Evolutionary conservation across 768 basidiomycete genomes (phyloP), one percentile per base, ranked within the genome.

Genomic region (Trametes maxima): DNA sequence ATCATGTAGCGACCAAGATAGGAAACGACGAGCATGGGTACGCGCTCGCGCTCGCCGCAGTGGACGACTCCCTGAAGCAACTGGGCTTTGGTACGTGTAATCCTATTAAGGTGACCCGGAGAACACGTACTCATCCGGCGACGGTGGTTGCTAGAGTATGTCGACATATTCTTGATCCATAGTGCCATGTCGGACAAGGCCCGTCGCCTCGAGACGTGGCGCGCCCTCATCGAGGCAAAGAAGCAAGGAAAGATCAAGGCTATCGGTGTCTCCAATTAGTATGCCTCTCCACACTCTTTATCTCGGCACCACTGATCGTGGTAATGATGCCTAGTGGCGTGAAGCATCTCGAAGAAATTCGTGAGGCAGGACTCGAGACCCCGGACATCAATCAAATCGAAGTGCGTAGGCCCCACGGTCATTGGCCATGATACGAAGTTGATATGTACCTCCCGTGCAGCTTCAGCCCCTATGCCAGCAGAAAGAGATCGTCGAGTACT

Each of bases 331-430:
- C n/a, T 21, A 93, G 91, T 68, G 82, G 81, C n/a, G 69, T 89
- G 42, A 83, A 85, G 45, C 92, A 94, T 66, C 77, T 94, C 4
- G 85, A 92, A 66, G 90, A 94, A 70, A 87, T 94, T 51, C 78
- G 74, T 58, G 74, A 75, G 10, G 85, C 84, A 0, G 88, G 88
- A 6, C 77, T 83, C 53, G 82, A 83, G 58, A 73, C 78, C 67
- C 92, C 92, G 14, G 74, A 85, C 12, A 85, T 94, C 49, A 93
- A 94, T 68, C 92, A 94, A 70, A 85, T 94, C 59, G 91, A 94
- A 81, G 92, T 85, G 70, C 28, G 74, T 48, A 14, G 11, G 37
- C 39, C 39, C 39, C 39, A 40, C 14, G n/a, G 14, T n/a, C n/a
- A n/a, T 36, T 62, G n/a, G 24, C 7, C 33, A n/a, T 5, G 13